Base-by-base conservation (phyloP, 1,284 basidiomycete species). In the Cryptococcus depauperatus region DNA sequence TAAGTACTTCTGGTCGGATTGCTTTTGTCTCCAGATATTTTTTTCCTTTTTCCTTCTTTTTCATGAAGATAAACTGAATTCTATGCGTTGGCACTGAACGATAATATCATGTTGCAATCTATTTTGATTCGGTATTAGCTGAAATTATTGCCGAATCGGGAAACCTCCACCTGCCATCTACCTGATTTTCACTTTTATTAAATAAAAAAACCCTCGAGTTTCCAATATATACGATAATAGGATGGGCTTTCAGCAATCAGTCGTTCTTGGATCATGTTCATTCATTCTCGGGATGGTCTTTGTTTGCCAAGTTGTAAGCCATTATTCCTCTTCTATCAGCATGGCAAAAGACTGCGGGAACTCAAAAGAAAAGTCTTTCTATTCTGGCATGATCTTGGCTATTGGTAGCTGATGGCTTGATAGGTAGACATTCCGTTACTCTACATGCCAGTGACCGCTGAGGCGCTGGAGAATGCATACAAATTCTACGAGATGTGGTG, bases 401-500 rank as follows among this genome's bases (percentile, higher is more conserved):
- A 16, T 16, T 13, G 16, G 16, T 30, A 16, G 35, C 35, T 21
- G n/a, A 19, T 22, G 42, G 28, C 16, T 32, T 9, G 9, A 27
- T 83, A 83, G 68, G 79, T 91, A 43, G 89, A 93, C 75, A 82
- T 88, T 64, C 79, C 82, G 37, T 73, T 92, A 43, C 74, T 93
- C 40, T 90, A 82, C 75, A 68, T 76, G 45, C 69, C 76, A 16
- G 62, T 65, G 10, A 82, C 79, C 6, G 76, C 82, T 0, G 75
- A 81, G 49, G 74, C 79, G 23, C 64, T 84, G 42, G 73, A 77
- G 45, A 85, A 90, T 64, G 88, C 82, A 2, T 82, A 85, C 62
- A 79, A 82, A 59, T 91, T 90, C 71, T 93, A 93, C 65, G 79
- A 79, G 44, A 88, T 85, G 35, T 92, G 91, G 75, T 91, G 79